Percentiles rank a stretch among this genome's conserved stretches.
These are phyloP conservation scores for Mycogone perniciosa DNA, from an alignment of 2,329 filamentous ascomycete genomes.

Conservation along the genomic window DNA sequence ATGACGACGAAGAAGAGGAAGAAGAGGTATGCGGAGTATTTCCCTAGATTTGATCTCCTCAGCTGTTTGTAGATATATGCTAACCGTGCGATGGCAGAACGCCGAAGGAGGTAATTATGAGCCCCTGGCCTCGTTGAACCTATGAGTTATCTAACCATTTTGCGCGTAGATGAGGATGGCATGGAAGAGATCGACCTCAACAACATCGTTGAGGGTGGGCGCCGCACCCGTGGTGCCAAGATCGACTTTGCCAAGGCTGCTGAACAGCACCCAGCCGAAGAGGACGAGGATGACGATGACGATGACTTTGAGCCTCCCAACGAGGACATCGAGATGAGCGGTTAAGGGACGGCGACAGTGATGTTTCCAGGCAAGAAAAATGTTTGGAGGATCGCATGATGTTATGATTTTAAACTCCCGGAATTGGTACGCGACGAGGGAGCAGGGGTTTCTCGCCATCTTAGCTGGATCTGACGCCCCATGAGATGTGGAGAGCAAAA, in stretches of 20 bases:
- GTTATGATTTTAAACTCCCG: constrained; percentile 2
- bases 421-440: background rate
- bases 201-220: constrained; percentile 75
- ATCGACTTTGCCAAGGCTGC: constrained; percentile 94
- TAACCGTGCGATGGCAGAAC: constrained; percentile 22
- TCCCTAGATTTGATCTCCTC: background rate
- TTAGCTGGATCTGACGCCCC: background rate
- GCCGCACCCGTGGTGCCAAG: constrained; percentile 82
- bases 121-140: constrained; percentile 2
- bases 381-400: background rate
- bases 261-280: constrained; percentile 65
- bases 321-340: constrained; percentile 62
- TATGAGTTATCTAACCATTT: constrained; percentile 2
- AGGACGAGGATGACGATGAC: constrained; percentile 75
- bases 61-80: constrained; percentile 4
- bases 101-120: constrained; percentile 24
- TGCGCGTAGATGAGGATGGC: constrained; percentile 56
- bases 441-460: background rate
- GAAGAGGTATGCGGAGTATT: constrained; percentile 22
- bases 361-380: background rate
- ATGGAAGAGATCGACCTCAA: constrained; percentile 85
- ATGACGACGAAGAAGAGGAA: constrained; percentile 45
- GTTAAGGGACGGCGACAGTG: constrained; percentile 18
- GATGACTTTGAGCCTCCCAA: constrained; percentile 61
- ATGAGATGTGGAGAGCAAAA: no score